phyloP scores from a whole-genome alignment of 495 filamentous ascomycete genomes.

The Aspergillus asperescens region DNA sequence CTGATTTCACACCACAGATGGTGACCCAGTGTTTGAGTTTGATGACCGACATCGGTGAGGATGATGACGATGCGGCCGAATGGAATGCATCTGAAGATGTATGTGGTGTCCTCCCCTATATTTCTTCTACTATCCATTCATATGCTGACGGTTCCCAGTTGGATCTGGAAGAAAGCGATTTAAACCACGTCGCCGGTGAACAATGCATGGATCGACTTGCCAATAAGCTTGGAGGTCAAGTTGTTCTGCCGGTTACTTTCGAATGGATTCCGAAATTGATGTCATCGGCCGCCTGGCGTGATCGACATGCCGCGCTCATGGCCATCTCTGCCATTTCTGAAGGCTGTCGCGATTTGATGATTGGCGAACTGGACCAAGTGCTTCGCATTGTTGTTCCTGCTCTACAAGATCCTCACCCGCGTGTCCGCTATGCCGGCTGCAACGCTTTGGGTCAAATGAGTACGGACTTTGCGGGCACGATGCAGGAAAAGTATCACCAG shows the following conservation, averaged over 20 bases:
- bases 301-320: slow-evolving; percentile 97
- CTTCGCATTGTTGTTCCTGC: slow-evolving; percentile 89
- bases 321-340: slow-evolving; percentile 98
- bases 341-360: slow-evolving; percentile 93
- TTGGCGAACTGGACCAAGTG: slow-evolving; percentile 88
- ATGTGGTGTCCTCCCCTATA: slow-evolving; percentile 33
- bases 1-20: slow-evolving; percentile 88
- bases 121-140: neutral
- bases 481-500: slow-evolving; percentile 93
- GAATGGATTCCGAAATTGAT: slow-evolving; percentile 97
- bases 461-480: slow-evolving; percentile 96
- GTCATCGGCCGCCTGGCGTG: slow-evolving; percentile 88
- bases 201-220: slow-evolving; percentile 98
- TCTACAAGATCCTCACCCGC: slow-evolving; percentile 84
- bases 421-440: slow-evolving; percentile 96
- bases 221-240: slow-evolving; percentile 88
- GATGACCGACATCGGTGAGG: slow-evolving; percentile 97
- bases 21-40: slow-evolving; percentile 96
- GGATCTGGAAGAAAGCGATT: slow-evolving; percentile 91
- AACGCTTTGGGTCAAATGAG: slow-evolving; percentile 99
- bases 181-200: slow-evolving; percentile 97
- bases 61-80: slow-evolving; percentile 91
- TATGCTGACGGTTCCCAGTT: slow-evolving; percentile 46
- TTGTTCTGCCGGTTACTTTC: slow-evolving; percentile 89
- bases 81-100: slow-evolving; percentile 94